These are phyloP conservation scores for Geotrichum europaeum DNA, from an alignment of 1,139 yeast genomes.

Conservation along the genomic window DNA sequence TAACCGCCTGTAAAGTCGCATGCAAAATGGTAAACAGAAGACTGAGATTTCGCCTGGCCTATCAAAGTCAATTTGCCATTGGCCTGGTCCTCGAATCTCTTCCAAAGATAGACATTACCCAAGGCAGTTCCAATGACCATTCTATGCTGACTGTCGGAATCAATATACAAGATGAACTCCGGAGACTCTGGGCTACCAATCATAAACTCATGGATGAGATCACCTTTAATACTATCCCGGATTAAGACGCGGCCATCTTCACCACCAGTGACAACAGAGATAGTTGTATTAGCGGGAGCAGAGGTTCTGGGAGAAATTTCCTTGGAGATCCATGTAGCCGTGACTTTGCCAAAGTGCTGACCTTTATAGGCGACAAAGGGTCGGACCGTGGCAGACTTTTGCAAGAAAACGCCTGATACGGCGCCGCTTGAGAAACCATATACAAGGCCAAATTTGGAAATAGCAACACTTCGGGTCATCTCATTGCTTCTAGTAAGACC, in stretches of 20 bases:
- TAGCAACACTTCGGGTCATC: slow-evolving; percentile 22
- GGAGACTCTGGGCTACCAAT: slow-evolving; percentile 10
- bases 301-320: slow-evolving; percentile 24
- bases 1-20: slow-evolving; percentile 25
- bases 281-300: slow-evolving; percentile 10
- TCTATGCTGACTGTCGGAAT: slow-evolving; percentile 24
- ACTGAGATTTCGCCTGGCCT: slow-evolving; percentile 1
- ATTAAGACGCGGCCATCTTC: slow-evolving; percentile 27
- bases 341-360: slow-evolving; percentile 26
- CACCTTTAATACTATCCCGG: slow-evolving; percentile 24
- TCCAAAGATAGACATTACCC: slow-evolving; percentile 12
- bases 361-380: slow-evolving; percentile 26
- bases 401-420: slow-evolving; percentile 26
- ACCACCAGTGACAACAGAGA: slow-evolving; percentile 27
- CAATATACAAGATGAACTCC: slow-evolving; percentile 22
- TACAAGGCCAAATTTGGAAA: slow-evolving; percentile 32
- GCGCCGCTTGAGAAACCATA: slow-evolving; percentile 30
- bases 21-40: slow-evolving; percentile 14
- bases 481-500: slow-evolving; percentile 2
- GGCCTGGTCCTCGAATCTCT: slow-evolving; percentile 1
- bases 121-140: slow-evolving; percentile 20
- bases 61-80: background rate
- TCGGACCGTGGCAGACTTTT: slow-evolving; percentile 31
- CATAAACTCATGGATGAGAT: slow-evolving; percentile 14
- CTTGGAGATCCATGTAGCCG: slow-evolving; percentile 32